These are phyloP conservation scores for Vaccinium corymbosum DNA, from an alignment of 148 eudicot species.

Conservation along the genomic window DNA sequence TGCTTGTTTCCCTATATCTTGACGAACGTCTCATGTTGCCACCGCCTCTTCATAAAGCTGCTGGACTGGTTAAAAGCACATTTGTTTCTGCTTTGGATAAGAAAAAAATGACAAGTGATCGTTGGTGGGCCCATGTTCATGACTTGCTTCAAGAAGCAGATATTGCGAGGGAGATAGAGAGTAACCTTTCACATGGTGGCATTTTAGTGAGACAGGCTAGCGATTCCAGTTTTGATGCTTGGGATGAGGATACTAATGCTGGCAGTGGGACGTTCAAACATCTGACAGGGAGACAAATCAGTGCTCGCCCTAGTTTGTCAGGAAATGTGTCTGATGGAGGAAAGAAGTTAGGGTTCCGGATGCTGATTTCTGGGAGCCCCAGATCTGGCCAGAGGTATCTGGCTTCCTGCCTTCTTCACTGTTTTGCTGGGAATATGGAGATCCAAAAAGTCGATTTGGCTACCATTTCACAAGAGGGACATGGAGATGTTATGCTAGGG, in stretches of 20 bases:
- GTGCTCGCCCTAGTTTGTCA: slow-evolving; percentile 38
- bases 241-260: slow-evolving; percentile 32
- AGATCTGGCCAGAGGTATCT: slow-evolving; percentile 91
- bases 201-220: slow-evolving; percentile 43
- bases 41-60: slow-evolving; percentile 51
- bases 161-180: slow-evolving; percentile 46
- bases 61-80: slow-evolving; percentile 37
- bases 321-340: slow-evolving; percentile 35
- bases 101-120: slow-evolving; percentile 38
- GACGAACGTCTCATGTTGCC: slow-evolving; percentile 84
- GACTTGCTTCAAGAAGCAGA: slow-evolving; percentile 61
- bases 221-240: slow-evolving; percentile 22
- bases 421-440: slow-evolving; percentile 72
- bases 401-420: slow-evolving; percentile 85
- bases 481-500: slow-evolving; percentile 75
- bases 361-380: slow-evolving; percentile 77
- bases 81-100: slow-evolving; percentile 51
- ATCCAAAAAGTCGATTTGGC: slow-evolving; percentile 89
- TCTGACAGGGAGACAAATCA: slow-evolving; percentile 21
- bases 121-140: slow-evolving; percentile 57
- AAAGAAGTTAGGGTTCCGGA: slow-evolving; percentile 60
- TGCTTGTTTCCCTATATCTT: slow-evolving; percentile 58
- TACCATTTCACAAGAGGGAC: slow-evolving; percentile 85
- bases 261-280: slow-evolving; percentile 22
- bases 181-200: slow-evolving; percentile 40